Base-by-base conservation (phyloP, 371 early-diverging fungal species). In the Syncephalastrum racemosum region DNA sequence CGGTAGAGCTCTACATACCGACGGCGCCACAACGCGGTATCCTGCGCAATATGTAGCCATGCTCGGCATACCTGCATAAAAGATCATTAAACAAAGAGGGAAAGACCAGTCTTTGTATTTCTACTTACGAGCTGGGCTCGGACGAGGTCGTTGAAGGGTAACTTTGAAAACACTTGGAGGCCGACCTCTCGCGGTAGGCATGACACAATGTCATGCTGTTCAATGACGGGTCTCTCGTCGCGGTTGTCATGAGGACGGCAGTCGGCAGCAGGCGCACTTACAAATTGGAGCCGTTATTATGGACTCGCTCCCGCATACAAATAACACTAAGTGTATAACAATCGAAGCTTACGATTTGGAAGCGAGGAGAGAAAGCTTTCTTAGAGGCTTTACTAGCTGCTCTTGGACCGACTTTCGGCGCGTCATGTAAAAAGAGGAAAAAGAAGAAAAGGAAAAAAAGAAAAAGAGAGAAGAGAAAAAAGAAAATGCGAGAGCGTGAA, bases 121-220 rank as follows among this genome's bases (percentile, higher is more conserved):
- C 25, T 31, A 41, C 47, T 58, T 74, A 74, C 78, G 42, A 71
- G 56, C 62, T 77, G 78, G 12, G 66, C 64, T 58, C 47, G 49
- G 10, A 74, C 68, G 24, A 77, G 60, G 50, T 71, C 70, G 45
- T 69, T 58, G 43, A 73, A 77, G 3, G 66, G 54, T 7, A 77
- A 36, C 23, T 70, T 42, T 16, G 56, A 53, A 46, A 77, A 66
- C 41, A 77, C 68, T 13, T 59, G 40, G 5, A 74, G 40, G 2
- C 61, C 64, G 2, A 74, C 53, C 53, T 77, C 78, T 25, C 56
- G 67, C 14, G 78, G 78, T 50, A 74, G 54, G 31, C 67, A 41
- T 25, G 54, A 62, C 15, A 63, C 51, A 57, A 45, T 66, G 40
- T 53, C 70, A 50, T 52, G 63, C 62, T 50, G 62, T 39, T 46